Base-by-base conservation (phyloP, 2,329 filamentous ascomycete genomes). In the Fusarium sp. region DNA sequence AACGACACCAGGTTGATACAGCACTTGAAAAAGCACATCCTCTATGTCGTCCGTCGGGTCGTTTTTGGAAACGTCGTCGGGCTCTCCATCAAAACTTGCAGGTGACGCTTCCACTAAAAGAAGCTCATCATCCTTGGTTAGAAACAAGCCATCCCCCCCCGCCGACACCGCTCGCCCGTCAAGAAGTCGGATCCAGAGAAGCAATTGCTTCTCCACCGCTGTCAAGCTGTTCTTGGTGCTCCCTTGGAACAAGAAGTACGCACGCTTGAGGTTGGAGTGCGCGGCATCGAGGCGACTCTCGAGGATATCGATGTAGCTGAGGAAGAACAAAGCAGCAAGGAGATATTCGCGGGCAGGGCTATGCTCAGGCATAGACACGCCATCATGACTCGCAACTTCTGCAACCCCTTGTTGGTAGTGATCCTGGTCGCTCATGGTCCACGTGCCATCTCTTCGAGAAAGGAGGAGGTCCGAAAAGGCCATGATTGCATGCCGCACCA, bases 121-220 rank as follows among this genome's bases (percentile, higher is more conserved):
- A 2, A 73, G 69, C 52, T 83, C 81, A 36, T 82, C 78, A 13
- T 79, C 77, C 11, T 82, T 78, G 5, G 71, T 70, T 2, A 86
- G 70, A 49, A 85, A 84, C 1, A 84, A 71, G 0, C 83, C 83
- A 51, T 85, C 82, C 1, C 83, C 82, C 4, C 83, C 83, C 2
- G 82, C 83, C 3, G 81, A 82, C 11, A 84, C 82, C 4, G 83
- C 82, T 9, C 82, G 76, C 1, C 80, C 82, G 61, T 85, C 83
- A 4, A 86, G 75, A 3, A 85, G 73, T 4, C 82, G 79, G 32
- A 85, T 77, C 83, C 82, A 86, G 3, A 80, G 79, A 31, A 86
- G 74, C 0, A 85, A 65, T 9, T 81, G 78, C 57, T 78, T 77
- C 62, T 84, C 82, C 4, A 77, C 63, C 1, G 73, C 60, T 3